Evolutionary conservation across 2,329 filamentous ascomycete genomes (phyloP).

Genomic region (Fusarium sp.): DNA sequence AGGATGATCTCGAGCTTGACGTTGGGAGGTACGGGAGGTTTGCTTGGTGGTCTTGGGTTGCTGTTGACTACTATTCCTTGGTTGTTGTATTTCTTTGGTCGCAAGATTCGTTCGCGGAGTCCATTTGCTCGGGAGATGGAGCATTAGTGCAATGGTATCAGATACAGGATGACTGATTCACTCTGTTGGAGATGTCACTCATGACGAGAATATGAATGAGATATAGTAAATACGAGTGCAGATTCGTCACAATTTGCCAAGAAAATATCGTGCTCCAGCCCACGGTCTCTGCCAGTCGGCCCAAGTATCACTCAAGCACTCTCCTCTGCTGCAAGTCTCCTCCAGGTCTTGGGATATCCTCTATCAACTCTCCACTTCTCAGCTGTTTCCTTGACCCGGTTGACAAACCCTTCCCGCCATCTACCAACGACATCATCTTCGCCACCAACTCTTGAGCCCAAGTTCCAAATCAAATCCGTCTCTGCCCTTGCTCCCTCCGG

Average conservation of each 20-base stretch:
- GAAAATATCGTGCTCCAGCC: no score
- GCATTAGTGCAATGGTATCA: neutral
- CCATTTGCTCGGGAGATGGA: slow-evolving; percentile 63
- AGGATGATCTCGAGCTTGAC: slow-evolving; percentile 72
- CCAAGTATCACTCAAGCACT: neutral
- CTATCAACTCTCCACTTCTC: slow-evolving; percentile 38
- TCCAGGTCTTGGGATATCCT: slow-evolving; percentile 26
- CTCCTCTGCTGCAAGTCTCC: neutral
- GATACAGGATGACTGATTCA: neutral
- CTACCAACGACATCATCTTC: slow-evolving; percentile 20
- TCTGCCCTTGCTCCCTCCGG: slow-evolving; percentile 61
- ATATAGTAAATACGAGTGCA: neutral
- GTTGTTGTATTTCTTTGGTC: slow-evolving; percentile 74
- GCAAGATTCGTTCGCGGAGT: slow-evolving; percentile 70
- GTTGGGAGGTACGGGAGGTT: slow-evolving; percentile 70
- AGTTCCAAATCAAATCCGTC: slow-evolving; percentile 56
- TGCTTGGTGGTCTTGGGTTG: slow-evolving; percentile 70
- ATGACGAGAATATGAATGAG: neutral
- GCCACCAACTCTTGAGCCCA: slow-evolving; percentile 43
- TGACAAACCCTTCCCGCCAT: slow-evolving; percentile 32
- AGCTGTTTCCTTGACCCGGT: slow-evolving; percentile 22
- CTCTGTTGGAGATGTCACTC: neutral
- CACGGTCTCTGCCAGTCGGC: neutral
- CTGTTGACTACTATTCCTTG: slow-evolving; percentile 75
- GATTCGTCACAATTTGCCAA: neutral